These are phyloP conservation scores for Kodamaea suecica DNA, from an alignment of 1,139 yeast species.

Conservation along the genomic window DNA sequence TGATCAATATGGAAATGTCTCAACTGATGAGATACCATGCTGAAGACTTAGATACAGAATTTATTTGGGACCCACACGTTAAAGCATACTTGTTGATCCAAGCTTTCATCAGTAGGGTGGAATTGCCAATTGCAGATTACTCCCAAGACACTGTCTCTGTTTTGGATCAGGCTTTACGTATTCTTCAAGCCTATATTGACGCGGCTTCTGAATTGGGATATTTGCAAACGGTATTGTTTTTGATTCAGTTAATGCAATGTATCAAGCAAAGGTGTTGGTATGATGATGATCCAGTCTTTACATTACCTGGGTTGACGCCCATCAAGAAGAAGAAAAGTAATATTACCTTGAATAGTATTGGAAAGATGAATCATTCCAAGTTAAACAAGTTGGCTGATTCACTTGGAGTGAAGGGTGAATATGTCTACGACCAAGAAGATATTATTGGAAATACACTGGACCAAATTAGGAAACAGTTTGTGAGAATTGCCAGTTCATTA, in stretches of 20 bases:
- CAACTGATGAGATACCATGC: slow-evolving; percentile 76
- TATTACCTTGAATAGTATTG: slow-evolving; percentile 17
- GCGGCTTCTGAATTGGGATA: slow-evolving; percentile 84
- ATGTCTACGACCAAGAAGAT: slow-evolving; percentile 27
- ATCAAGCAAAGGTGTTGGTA: slow-evolving; percentile 87
- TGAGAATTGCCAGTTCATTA: slow-evolving; percentile 42
- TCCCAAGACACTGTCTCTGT: slow-evolving; percentile 92
- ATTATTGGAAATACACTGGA: slow-evolving; percentile 16
- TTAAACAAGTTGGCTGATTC: slow-evolving; percentile 32
- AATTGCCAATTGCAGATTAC: slow-evolving; percentile 92
- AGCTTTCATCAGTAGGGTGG: slow-evolving; percentile 80
- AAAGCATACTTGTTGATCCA: slow-evolving; percentile 83
- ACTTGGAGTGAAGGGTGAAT: slow-evolving; percentile 30
- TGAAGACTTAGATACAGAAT: slow-evolving; percentile 59
- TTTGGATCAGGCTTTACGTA: slow-evolving; percentile 90
- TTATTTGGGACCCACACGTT: slow-evolving; percentile 95
- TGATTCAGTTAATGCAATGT: slow-evolving; percentile 76
- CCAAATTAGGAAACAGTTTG: slow-evolving; percentile 34
- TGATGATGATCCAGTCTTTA: slow-evolving; percentile 66
- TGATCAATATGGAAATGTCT: slow-evolving; percentile 88
- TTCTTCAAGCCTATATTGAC: slow-evolving; percentile 88
- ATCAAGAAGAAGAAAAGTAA: slow-evolving; percentile 20
- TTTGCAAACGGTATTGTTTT: slow-evolving; percentile 53
- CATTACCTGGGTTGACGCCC: slow-evolving; percentile 62
- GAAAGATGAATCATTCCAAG: slow-evolving; percentile 23